Percentiles rank a stretch among this genome's conserved stretches.
Conservation (phyloP, 148 eudicot genomes). For the Chenopodium berlandieri region DNA sequence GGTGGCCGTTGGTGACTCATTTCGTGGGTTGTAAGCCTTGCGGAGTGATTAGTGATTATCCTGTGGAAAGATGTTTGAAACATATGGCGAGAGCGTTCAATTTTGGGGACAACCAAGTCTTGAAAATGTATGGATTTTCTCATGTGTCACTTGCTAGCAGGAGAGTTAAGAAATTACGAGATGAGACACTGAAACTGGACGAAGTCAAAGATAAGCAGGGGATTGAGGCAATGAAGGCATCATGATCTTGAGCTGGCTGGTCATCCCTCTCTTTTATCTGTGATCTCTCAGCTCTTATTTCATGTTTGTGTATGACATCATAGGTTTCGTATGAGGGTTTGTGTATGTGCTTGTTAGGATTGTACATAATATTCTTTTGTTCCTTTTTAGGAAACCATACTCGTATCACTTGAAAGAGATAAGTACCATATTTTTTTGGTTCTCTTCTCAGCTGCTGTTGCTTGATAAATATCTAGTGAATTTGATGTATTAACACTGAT, state of each 20-base stretch:
- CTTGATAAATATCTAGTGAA: neutral
- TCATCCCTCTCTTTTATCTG: neutral
- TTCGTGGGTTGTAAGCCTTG: constrained; percentile 72
- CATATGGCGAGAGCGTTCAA: constrained; percentile 63
- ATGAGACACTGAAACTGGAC: neutral
- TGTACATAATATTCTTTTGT: constrained; percentile 33
- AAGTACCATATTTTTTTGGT: neutral
- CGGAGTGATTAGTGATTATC: constrained; percentile 46
- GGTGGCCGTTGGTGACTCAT: constrained; percentile 66
- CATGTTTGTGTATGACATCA: constrained; percentile 6
- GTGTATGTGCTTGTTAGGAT: constrained; percentile 16
- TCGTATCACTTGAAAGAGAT: constrained; percentile 1
- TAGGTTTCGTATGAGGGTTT: constrained; percentile 4
- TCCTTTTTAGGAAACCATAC: neutral
- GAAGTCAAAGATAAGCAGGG: constrained; percentile 13
- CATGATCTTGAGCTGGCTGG: constrained; percentile 1
- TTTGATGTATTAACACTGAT: neutral
- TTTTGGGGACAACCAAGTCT: constrained; percentile 56
- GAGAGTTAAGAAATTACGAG: constrained; percentile 21
- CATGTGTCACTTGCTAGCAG: constrained; percentile 28
- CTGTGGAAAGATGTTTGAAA: constrained; percentile 53
- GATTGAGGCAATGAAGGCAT: neutral
- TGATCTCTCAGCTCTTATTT: neutral
- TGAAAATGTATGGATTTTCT: constrained; percentile 44
- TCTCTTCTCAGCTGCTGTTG: neutral